Base-by-base conservation (phyloP, 2,329 filamentous ascomycete genomes). In the Aspergillus quadrilineatus region DNA sequence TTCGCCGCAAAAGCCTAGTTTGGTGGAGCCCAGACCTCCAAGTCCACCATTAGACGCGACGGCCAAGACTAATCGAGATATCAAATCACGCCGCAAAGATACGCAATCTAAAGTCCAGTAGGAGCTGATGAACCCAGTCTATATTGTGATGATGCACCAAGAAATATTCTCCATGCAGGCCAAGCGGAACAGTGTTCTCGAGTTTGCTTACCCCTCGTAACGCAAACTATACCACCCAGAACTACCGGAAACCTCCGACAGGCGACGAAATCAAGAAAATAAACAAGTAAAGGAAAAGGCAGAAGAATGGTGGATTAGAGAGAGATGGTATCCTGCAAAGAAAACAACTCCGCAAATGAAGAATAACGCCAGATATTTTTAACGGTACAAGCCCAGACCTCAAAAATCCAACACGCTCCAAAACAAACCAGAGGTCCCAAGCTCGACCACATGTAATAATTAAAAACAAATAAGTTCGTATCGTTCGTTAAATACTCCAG, bases 281-380 rank as follows among this genome's bases (percentile, higher is more conserved):
- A 51, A 53, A 58, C 53, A 59, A 3, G 41, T 59, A 59, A 58
- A 53, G 53, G 59, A 60, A 63, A 59, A 53, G 53, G 59, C 60
- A 63, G 39, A 50, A 61, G 5, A 17, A 29, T 34, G 29, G 49
- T 10, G 14, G 52, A 60, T 48, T 53, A 63, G 61, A 66, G 55
- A 56, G 61, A 60, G 50, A 64, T 69, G 69, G 68, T 71, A 72
- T 71, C 67, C 66, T 60, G 58, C 57, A 59, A 60, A 62, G 55
- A 63, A 59, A 63, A 17, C 56, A 54, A 62, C 50, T 58, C 12
- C 58, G 46, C 41, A 49, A 47, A 60, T 59, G 43, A 56, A 57
- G 45, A 58, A 47, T 39, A 60, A 67, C 67, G 64, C 69, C 65
- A 63, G 43, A 37, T 56, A 62, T 42, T 55, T 63, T 64, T 56